Base-by-base conservation (phyloP, 495 filamentous ascomycete species). In the Paragyromitra xinjiangensis region DNA sequence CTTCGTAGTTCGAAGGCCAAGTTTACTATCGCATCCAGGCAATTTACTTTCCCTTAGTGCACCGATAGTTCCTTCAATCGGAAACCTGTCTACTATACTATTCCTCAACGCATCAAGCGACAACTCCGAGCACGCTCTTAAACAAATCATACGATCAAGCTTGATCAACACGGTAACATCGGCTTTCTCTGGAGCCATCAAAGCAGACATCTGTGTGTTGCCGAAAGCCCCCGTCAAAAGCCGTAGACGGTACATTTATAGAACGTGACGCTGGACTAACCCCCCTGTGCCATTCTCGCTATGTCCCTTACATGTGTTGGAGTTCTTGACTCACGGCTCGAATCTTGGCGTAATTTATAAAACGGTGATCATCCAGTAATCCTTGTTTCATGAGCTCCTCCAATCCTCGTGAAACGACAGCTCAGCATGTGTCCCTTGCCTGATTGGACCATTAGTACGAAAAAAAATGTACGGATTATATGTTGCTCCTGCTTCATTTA, bases 291-390 rank as follows among this genome's bases (percentile, higher is more conserved):
- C 24, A 19, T 11, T 39, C 4, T 61, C 1, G n/a, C 29, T 61
- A 11, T 61, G n/a, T n/a, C 44, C 64, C 64, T 66, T 53, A 40
- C 45, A 51, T 39, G 19, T 19, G 16, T 40, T 40, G 7, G 55
- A 34, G 24, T 34, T 34, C 55, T 58, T 34, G 12, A 45, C 12
- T 22, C 62, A 64, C 40, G 19, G 8, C 6, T 64, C 22, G 4
- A 45, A 37, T 22, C 42, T 67, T 67, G 45, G 64, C 45, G 45
- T 14, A 53, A 53, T 67, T 26, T 65, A 29, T 65, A 26, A 29
- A 48, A 48, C 6, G 40, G 19, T 29, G 40, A 64, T 64, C 62
- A 56, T 56, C 50, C 34, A 48, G 19, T 29, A 22, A 65, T 65
- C 63, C 45, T 67, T 53, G 64, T 11, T 62, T 39, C 16, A 11